Percentiles rank a stretch among this genome's conserved stretches.
Evolutionary conservation across 2,329 filamentous ascomycete species (phyloP).

Genomic region (Trichoderma sp.): DNA sequence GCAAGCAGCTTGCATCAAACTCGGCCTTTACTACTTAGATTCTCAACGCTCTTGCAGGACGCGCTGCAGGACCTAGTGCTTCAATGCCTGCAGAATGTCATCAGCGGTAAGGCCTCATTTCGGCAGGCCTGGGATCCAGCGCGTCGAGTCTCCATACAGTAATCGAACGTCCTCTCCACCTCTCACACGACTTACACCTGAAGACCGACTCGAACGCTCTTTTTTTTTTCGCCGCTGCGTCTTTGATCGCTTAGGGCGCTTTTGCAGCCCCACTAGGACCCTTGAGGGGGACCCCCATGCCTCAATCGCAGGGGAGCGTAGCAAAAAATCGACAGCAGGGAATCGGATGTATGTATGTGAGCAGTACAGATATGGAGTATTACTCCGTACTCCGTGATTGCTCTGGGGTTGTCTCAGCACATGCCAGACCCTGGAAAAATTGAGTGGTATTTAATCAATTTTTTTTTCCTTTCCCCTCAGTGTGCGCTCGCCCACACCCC

Average conservation of each 20-base stretch:
- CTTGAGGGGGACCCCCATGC: constrained; percentile 4
- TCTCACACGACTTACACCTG: constrained; percentile 1
- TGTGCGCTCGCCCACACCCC: neutral
- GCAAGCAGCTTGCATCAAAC: neutral
- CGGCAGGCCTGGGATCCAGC: constrained; percentile 1
- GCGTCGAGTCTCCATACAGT: neutral
- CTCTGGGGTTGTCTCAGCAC: neutral
- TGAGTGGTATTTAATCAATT: neutral
- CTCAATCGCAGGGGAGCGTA: neutral
- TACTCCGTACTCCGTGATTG: constrained; percentile 14
- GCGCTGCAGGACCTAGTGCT: neutral
- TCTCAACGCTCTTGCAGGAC: neutral
- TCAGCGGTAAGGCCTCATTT: neutral
- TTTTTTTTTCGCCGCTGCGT: neutral
- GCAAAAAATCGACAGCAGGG: constrained; percentile 4
- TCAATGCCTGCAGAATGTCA: neutral
- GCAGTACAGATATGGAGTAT: neutral
- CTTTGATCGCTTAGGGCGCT: constrained; percentile 18
- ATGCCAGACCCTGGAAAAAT: neutral
- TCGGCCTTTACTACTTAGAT: neutral
- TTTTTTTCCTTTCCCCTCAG: neutral
- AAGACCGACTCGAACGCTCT: neutral
- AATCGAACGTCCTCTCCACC: neutral
- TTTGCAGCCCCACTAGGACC: constrained; percentile 5
- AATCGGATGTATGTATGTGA: neutral